phyloP scores from a whole-genome alignment of 345 rosid species.

The Limnanthes douglasii region DNA sequence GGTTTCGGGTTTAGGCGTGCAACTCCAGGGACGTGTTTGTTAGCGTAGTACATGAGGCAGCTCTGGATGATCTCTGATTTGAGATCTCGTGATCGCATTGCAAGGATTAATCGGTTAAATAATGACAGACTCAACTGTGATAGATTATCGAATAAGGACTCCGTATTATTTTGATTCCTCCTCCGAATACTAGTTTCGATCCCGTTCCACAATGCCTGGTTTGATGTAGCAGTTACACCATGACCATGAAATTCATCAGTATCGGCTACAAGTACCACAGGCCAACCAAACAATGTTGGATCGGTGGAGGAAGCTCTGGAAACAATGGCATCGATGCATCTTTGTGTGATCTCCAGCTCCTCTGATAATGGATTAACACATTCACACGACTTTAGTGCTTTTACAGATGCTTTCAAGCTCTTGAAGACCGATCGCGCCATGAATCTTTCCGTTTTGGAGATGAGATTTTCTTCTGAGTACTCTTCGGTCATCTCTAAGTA shows the following conservation, averaged over 20 bases:
- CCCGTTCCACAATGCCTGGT: constrained; percentile 34
- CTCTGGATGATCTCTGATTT: constrained; percentile 54
- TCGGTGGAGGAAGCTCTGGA: constrained; percentile 56
- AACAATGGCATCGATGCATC: constrained; percentile 51
- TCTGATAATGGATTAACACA: constrained; percentile 33
- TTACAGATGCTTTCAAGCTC: constrained; percentile 52
- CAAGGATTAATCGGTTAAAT: constrained; percentile 41
- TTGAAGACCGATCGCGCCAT: constrained; percentile 52
- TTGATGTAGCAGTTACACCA: constrained; percentile 8
- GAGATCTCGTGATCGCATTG: constrained; percentile 45
- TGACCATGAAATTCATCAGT: constrained; percentile 2
- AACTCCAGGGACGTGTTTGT: constrained; percentile 68
- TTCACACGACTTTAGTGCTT: constrained; percentile 77
- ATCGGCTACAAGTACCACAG: constrained; percentile 16
- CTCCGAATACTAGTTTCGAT: constrained; percentile 27
- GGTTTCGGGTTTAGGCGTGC: constrained; percentile 61
- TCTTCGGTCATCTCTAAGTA: constrained; percentile 85
- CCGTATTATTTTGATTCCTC: no score
- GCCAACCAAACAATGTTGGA: constrained; percentile 83
- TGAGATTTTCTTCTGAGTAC: constrained; percentile 59
- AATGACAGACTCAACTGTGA: constrained; percentile 31
- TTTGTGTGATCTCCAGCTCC: constrained; percentile 39
- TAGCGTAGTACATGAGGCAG: constrained; percentile 69
- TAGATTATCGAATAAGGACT: constrained; percentile 69
- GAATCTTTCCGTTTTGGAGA: constrained; percentile 54